phyloP scores from a whole-genome alignment of 2,329 filamentous ascomycete species.

The Alternaria hordeiaustralica region DNA sequence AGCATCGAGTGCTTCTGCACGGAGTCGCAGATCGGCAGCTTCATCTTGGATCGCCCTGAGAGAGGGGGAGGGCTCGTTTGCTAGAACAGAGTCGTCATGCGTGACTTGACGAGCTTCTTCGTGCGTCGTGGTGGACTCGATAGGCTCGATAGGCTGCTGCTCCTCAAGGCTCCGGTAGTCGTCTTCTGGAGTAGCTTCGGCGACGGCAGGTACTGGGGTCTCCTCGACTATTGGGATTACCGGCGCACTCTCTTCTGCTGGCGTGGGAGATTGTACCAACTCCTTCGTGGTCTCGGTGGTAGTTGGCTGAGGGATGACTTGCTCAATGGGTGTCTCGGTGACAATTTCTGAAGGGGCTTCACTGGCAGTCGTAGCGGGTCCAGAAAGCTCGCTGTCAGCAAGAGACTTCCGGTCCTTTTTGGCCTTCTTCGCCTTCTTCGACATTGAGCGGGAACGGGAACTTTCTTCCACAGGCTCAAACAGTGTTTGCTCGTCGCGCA shows the following conservation, averaged over 20 bases:
- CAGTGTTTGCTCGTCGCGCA: not conserved
- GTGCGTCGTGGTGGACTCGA: not conserved
- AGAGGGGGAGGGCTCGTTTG: constrained; percentile 30
- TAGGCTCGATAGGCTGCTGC: not conserved
- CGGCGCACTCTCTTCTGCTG: not conserved
- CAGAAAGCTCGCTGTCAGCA: constrained; percentile 1
- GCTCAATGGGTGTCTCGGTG: not conserved
- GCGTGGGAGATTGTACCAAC: not conserved
- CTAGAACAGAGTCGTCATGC: not conserved
- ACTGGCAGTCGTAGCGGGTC: constrained; percentile 1
- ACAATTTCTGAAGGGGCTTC: not conserved
- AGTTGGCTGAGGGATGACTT: not conserved
- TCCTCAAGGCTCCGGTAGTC: not conserved
- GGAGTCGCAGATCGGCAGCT: constrained; percentile 32
- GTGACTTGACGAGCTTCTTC: not conserved
- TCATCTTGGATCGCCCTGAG: constrained; percentile 36
- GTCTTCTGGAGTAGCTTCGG: constrained; percentile 2
- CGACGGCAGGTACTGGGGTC: not conserved
- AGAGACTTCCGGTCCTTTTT: constrained; percentile 20
- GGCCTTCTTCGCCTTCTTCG: constrained; percentile 39
- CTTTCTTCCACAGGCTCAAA: constrained; percentile 5
- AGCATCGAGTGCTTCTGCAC: constrained; percentile 34
- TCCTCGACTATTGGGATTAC: not conserved
- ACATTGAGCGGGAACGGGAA: constrained; percentile 21
- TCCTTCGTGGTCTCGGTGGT: not conserved